Base-by-base conservation (phyloP, 2,329 filamentous ascomycete genomes). In the Diaporthe sp. region DNA sequence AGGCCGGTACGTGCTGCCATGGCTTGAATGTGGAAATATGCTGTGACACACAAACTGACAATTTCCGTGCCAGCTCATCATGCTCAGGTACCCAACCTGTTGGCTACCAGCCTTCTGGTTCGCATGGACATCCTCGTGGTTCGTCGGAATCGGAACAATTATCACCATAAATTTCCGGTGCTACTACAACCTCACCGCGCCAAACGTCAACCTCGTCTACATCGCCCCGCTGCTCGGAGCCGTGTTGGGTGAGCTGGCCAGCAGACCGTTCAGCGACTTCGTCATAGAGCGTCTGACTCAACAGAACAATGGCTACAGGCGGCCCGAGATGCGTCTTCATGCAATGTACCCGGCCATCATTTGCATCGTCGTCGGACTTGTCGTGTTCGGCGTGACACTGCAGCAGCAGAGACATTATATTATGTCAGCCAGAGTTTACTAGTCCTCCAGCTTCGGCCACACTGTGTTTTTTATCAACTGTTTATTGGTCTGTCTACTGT, bases 51-150 rank as follows among this genome's bases (percentile, higher is more conserved):
- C 19, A 6, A 4, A 25, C 55, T 59, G 2, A 59, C 27, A 19
- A 1, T 25, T 10, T 10, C 3, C 15, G 3, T 63, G 32, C 42
- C 17, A 47, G 59, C 59, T 50, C 27, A 47, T 65, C 59, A 65
- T 47, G 59, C 39, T 65, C 19, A 19, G 27, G 0, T 65, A 65
- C 42, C 59, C 39, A 17, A 42, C 59, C 12, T 50, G 39, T 3
- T 65, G 59, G 59, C 42, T 65, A 27, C 59, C 59, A 30, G 59
- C 42, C 25, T 65, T 65, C 27, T 65, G 59, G 59, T 65, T 65
- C 42, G 42, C 59, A 1, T 65, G 59, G 59, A 65, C 59, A 7
- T 65, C 50, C 27, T 47, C 39, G 1, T 65, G 59, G 39, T 65
- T 27, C 25, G 59, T 50, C 42, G 42, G 59, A 10, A 65, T 65